These are phyloP conservation scores for Neurospora tetraspora DNA, from an alignment of 495 filamentous ascomycete genomes.

Conservation along the genomic window DNA sequence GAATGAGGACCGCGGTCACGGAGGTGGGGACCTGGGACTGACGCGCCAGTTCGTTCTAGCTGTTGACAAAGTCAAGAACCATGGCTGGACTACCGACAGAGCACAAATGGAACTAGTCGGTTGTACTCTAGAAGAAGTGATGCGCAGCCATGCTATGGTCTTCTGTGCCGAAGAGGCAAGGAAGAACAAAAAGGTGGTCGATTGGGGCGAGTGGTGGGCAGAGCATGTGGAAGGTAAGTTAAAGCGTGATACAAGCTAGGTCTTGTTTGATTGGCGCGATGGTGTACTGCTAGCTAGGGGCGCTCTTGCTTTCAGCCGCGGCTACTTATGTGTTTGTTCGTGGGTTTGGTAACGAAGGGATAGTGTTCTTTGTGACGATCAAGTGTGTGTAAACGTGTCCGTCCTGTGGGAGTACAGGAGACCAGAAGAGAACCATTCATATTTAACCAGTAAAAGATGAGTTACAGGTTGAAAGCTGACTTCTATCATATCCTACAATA, in stretches of 20 bases:
- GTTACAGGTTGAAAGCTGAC: background rate
- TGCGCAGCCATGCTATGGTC: constrained; percentile 85
- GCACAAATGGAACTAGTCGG: constrained; percentile 72
- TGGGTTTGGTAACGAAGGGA: background rate
- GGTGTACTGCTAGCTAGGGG: background rate
- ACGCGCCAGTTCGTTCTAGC: constrained; percentile 70
- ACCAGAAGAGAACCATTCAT: background rate
- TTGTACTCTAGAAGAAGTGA: constrained; percentile 71
- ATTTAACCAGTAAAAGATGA: background rate
- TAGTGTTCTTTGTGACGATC: background rate
- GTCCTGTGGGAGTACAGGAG: background rate
- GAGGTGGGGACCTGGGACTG: constrained; percentile 81
- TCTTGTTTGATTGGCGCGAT: background rate
- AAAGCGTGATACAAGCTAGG: background rate
- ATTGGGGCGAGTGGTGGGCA: constrained; percentile 77
- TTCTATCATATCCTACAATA: background rate
- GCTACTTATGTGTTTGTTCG: background rate
- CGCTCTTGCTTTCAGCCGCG: background rate
- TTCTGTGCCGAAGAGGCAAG: constrained; percentile 91
- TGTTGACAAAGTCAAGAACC: constrained; percentile 67
- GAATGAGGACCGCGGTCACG: constrained; percentile 52
- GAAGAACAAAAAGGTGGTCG: constrained; percentile 53
- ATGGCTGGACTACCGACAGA: constrained; percentile 51
- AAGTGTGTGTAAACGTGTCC: background rate
- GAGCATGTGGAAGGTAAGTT: constrained; percentile 32